Evolutionary conservation across 768 basidiomycete genomes (phyloP).

Genomic region (Hypsizygus marmoreus): DNA sequence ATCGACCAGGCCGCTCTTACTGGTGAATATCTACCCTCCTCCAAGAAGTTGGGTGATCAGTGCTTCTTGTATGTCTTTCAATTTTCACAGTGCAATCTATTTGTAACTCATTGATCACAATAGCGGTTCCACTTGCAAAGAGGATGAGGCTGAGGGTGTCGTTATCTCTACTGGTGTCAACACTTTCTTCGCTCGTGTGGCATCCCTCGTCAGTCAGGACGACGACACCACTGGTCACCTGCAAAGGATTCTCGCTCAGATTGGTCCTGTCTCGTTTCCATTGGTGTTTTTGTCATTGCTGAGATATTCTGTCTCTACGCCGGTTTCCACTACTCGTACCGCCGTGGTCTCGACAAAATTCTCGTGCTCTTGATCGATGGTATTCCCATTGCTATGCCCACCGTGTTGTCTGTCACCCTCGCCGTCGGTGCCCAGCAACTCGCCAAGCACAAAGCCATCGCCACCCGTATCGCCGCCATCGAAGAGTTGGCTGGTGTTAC

Average conservation of each 20-base stretch:
- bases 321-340: conserved; percentile 87
- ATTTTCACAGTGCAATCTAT: conserved; percentile 5
- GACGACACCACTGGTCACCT: conserved; percentile 98
- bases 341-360: conserved; percentile 95
- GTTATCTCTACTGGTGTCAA: conserved; percentile 98
- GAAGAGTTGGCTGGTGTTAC: conserved; percentile 98
- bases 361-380: conserved; percentile 99
- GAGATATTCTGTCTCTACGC: conserved; percentile 95
- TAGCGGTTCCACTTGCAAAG: conserved; percentile 96
- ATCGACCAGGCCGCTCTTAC: conserved; percentile 99
- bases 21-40: conserved; percentile 92
- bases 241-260: conserved; percentile 98
- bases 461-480: conserved; percentile 99
- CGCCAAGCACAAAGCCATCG: conserved; percentile 99
- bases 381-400: conserved; percentile 99
- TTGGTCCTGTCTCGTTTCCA: conserved; percentile 95
- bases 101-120: conserved; percentile 7
- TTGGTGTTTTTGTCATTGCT: conserved; percentile 92
- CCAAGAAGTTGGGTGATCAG: conserved; percentile 93
- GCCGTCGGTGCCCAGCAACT: conserved; percentile 99
- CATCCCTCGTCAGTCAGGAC: conserved; percentile 95
- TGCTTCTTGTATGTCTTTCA: conserved; percentile 86
- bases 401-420: conserved; percentile 95
- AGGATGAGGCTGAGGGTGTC: conserved; percentile 98
- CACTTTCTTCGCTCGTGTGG: conserved; percentile 99